These are phyloP conservation scores for Gynostemma pentaphyllum DNA, from an alignment of 306 rosid species.

Conservation along the genomic window DNA sequence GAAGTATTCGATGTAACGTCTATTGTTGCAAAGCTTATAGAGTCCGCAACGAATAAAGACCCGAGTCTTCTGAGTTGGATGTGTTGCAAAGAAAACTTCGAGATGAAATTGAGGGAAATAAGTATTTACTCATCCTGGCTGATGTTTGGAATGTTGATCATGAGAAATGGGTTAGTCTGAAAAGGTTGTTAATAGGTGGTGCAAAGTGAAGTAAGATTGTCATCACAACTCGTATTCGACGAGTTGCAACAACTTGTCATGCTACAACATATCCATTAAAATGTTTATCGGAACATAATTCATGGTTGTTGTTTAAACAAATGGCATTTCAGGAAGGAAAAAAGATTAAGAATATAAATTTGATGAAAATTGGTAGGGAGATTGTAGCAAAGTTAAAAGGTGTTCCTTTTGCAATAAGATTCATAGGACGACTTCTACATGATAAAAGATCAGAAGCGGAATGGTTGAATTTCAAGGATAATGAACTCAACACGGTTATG, in stretches of 20 bases:
- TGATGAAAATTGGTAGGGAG: conserved; percentile 1
- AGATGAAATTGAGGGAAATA: background rate
- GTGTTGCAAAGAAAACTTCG: background rate
- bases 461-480: conserved; percentile 2
- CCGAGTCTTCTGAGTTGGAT: background rate
- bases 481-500: background rate
- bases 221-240: background rate
- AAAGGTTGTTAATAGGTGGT: background rate
- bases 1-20: background rate
- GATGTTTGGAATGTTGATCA: conserved; percentile 12
- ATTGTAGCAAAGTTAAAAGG: conserved; percentile 13
- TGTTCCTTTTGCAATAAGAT: background rate
- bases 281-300: background rate
- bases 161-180: background rate
- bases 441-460: background rate
- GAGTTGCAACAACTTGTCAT: background rate
- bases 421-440: background rate
- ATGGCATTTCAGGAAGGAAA: background rate
- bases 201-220: conserved; percentile 6
- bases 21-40: background rate
- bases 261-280: background rate
- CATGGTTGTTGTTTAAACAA: conserved; percentile 6
- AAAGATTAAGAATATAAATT: background rate
- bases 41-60: background rate
- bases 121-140: conserved; percentile 6